Evolutionary conservation across 2,329 filamentous ascomycete genomes (phyloP).

Genomic region (Fusarium sp.): DNA sequence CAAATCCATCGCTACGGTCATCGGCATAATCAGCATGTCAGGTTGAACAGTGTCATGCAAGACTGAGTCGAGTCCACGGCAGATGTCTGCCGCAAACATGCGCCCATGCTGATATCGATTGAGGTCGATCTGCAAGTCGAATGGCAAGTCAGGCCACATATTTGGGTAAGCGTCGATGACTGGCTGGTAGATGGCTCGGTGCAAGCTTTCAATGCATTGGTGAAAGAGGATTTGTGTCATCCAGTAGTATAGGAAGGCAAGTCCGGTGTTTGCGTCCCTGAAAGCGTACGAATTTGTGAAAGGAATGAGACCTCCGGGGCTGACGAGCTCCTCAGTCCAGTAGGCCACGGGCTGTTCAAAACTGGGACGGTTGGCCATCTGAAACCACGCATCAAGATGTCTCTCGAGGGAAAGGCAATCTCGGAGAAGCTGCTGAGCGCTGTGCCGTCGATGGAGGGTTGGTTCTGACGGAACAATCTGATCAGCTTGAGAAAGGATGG

Average conservation of each 20-base stretch:
- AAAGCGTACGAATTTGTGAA: slow-evolving; percentile 59
- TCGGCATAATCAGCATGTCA: slow-evolving; percentile 55
- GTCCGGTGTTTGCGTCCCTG: slow-evolving; percentile 53
- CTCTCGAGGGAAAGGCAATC: slow-evolving; percentile 59
- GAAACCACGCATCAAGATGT: slow-evolving; percentile 60
- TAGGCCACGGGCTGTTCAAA: slow-evolving; percentile 48
- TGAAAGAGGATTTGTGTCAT: slow-evolving; percentile 60
- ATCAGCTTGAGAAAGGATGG: slow-evolving; percentile 58
- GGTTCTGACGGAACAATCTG: slow-evolving; percentile 51
- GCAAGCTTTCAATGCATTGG: slow-evolving; percentile 57
- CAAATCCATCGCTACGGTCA: slow-evolving; percentile 54
- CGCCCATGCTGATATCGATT: slow-evolving; percentile 55
- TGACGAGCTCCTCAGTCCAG: slow-evolving; percentile 51
- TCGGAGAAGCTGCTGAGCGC: slow-evolving; percentile 59
- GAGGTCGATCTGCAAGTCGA: slow-evolving; percentile 53
- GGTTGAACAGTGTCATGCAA: slow-evolving; percentile 56
- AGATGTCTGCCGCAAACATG: slow-evolving; percentile 59
- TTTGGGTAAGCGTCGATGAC: slow-evolving; percentile 53
- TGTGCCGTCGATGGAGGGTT: slow-evolving; percentile 53
- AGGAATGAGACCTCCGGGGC: slow-evolving; percentile 49
- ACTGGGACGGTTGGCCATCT: slow-evolving; percentile 41
- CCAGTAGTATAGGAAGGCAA: slow-evolving; percentile 65
- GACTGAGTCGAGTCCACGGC: slow-evolving; percentile 60
- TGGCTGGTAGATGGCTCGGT: slow-evolving; percentile 56
- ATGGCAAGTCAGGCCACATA: slow-evolving; percentile 52